Evolutionary conservation across 2,329 filamentous ascomycete species (phyloP).

Genomic region (Sclerotiophoma versabilis): DNA sequence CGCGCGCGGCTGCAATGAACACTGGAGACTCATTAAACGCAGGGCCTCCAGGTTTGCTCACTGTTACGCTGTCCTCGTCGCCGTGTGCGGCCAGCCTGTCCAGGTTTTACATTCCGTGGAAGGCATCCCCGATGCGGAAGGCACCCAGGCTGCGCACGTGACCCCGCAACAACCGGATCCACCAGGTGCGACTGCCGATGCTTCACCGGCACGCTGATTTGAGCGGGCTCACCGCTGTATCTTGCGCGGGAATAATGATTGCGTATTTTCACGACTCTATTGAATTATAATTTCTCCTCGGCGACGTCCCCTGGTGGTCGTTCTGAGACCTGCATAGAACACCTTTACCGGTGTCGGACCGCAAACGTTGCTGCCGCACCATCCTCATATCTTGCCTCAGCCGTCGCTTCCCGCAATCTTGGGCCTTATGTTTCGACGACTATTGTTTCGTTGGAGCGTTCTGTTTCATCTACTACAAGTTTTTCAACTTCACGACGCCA

Average conservation of each 20-base stretch:
- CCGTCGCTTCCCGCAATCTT: constrained; percentile 12
- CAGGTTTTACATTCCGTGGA: constrained; percentile 12
- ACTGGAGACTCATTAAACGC: constrained; percentile 21
- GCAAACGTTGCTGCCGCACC: constrained; percentile 18
- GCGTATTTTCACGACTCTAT: constrained; percentile 6
- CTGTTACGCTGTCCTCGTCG: constrained; percentile 11
- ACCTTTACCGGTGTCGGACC: constrained; percentile 19
- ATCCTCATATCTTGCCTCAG: constrained; percentile 18
- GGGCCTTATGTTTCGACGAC: constrained; percentile 10
- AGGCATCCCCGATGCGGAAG: constrained; percentile 18
- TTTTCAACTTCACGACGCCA: constrained; percentile 2
- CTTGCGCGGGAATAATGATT: constrained; percentile 18
- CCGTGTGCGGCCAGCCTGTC: constrained; percentile 8
- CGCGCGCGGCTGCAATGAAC: constrained; percentile 18
- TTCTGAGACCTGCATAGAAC: constrained; percentile 7
- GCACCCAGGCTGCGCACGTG: constrained; percentile 9
- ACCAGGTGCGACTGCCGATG: constrained; percentile 17
- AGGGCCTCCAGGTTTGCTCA: constrained; percentile 6
- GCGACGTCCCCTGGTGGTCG: constrained; percentile 2
- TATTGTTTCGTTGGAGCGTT: constrained; percentile 11
- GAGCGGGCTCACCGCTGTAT: constrained; percentile 18
- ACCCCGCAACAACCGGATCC: background rate
- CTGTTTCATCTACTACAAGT: constrained; percentile 11
- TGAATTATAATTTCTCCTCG: constrained; percentile 6
- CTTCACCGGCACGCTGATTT: constrained; percentile 18